A percentile compares a stretch with the other conserved stretches of the same genome.
Conservation (phyloP, 805 yeast species). For the Monosporozyma aerobia region DNA sequence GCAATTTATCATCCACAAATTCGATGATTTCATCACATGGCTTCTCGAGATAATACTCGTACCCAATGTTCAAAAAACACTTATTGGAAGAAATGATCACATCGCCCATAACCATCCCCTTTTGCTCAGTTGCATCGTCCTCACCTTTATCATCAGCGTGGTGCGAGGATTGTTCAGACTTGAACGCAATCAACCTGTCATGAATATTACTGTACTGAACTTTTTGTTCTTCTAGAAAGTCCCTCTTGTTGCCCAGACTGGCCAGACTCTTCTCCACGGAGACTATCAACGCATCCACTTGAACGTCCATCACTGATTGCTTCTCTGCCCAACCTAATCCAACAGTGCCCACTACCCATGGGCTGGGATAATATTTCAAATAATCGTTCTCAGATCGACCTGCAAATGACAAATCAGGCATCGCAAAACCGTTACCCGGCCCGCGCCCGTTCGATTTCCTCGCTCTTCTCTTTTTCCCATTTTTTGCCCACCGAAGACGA, state of each 20-base stretch:
- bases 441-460: neutral
- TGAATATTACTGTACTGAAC: constrained; percentile 18
- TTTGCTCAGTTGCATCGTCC: constrained; percentile 5
- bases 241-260: constrained; percentile 17
- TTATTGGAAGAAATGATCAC: constrained; percentile 20
- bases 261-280: constrained; percentile 17
- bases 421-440: neutral
- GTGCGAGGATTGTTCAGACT: neutral
- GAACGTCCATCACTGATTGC: constrained; percentile 5
- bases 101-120: constrained; percentile 26
- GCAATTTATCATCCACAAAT: constrained; percentile 19
- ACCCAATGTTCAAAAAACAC: constrained; percentile 24
- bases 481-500: neutral
- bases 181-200: constrained; percentile 6
- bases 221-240: constrained; percentile 22
- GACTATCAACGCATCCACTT: constrained; percentile 9
- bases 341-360: no score
- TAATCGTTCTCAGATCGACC: no score
- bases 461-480: neutral
- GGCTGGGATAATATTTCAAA: no score
- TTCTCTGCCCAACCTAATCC: no score
- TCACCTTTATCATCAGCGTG: constrained; percentile 3
- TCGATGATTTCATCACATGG: constrained; percentile 15
- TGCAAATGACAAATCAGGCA: no score
- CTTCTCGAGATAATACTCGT: constrained; percentile 28